Evolutionary conservation across 2,329 filamentous ascomycete genomes (phyloP).

Genomic region (Bisporella sp.): DNA sequence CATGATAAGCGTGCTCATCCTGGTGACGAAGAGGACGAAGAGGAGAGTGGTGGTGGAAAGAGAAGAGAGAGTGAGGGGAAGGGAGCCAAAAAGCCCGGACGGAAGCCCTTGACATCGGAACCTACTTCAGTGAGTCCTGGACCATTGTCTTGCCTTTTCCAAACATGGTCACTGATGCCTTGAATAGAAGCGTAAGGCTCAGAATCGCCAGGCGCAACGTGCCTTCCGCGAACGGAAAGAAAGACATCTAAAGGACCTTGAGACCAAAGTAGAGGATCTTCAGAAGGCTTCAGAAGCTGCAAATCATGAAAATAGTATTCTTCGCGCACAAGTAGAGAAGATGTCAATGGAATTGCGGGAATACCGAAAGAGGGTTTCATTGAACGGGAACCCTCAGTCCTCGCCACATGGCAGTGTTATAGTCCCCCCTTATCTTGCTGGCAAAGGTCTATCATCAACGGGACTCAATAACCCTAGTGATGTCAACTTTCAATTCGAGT

Average conservation of each 20-base stretch:
- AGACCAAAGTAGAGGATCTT: conserved; percentile 67
- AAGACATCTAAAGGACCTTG: conserved; percentile 79
- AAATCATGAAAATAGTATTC: conserved; percentile 76
- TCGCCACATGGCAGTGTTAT: conserved; percentile 13
- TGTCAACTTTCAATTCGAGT: conserved; percentile 90
- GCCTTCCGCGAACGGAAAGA: conserved; percentile 95
- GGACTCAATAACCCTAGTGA: conserved; percentile 57
- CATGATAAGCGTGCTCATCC: conserved; percentile 68
- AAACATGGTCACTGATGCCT: conserved; percentile 13
- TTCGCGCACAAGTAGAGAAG: conserved; percentile 83
- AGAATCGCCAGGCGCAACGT: conserved; percentile 86
- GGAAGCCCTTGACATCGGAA: conserved; percentile 92
- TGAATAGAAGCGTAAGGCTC: conserved; percentile 82
- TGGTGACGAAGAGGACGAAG: conserved; percentile 55
- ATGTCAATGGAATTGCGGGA: conserved; percentile 79
- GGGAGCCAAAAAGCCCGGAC: conserved; percentile 86
- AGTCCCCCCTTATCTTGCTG: conserved; percentile 27
- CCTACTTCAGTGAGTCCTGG: conserved; percentile 77
- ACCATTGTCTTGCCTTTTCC: conserved; percentile 20
- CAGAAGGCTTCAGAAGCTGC: conserved; percentile 79
- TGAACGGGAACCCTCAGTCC: conserved; percentile 32
- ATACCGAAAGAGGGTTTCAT: conserved; percentile 79
- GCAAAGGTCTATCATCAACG: conserved; percentile 39
- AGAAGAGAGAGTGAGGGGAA: conserved; percentile 74
- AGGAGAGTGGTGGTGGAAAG: conserved; percentile 62